Evolutionary conservation across 2,329 filamentous ascomycete genomes (phyloP).

Genomic region (Dactylellina parvicollis): DNA sequence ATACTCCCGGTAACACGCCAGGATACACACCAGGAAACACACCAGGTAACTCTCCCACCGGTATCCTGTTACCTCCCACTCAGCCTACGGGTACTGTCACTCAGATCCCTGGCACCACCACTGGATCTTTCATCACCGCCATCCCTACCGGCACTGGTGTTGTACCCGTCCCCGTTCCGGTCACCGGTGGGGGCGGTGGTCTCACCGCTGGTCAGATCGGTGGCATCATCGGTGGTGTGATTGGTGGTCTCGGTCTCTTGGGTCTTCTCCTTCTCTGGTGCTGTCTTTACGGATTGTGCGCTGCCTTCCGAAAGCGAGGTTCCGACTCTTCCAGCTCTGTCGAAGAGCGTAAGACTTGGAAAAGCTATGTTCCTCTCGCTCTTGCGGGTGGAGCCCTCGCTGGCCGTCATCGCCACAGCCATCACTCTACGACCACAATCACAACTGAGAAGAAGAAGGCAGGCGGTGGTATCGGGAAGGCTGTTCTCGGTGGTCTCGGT

Average conservation of each 20-base stretch:
- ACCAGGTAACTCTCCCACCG: slow-evolving; percentile 39
- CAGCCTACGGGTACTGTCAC: slow-evolving; percentile 40
- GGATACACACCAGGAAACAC: slow-evolving; percentile 36
- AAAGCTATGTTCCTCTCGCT: slow-evolving; percentile 42
- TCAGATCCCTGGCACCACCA: slow-evolving; percentile 27
- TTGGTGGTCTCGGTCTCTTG: slow-evolving; percentile 49
- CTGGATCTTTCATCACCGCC: slow-evolving; percentile 49
- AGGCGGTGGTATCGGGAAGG: slow-evolving; percentile 28
- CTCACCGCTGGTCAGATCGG: slow-evolving; percentile 53
- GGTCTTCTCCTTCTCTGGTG: slow-evolving; percentile 52
- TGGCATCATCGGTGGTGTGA: slow-evolving; percentile 52
- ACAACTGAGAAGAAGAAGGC: slow-evolving; percentile 40
- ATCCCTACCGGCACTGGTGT: slow-evolving; percentile 35
- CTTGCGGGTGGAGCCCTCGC: slow-evolving; percentile 43
- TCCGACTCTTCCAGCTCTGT: slow-evolving; percentile 16
- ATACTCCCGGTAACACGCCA: slow-evolving; percentile 33
- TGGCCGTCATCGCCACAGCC: slow-evolving; percentile 42
- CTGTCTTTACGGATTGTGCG: slow-evolving; percentile 46
- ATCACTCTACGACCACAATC: slow-evolving; percentile 40
- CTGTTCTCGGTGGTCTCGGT: slow-evolving; percentile 39
- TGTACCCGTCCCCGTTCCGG: slow-evolving; percentile 39
- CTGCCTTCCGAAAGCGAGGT: slow-evolving; percentile 20
- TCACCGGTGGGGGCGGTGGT: slow-evolving; percentile 33
- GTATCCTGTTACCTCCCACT: slow-evolving; percentile 22
- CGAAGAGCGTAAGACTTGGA: slow-evolving; percentile 41